These are phyloP conservation scores for Diospyros lotus DNA, from an alignment of 148 eudicot species.

Conservation along the genomic window DNA sequence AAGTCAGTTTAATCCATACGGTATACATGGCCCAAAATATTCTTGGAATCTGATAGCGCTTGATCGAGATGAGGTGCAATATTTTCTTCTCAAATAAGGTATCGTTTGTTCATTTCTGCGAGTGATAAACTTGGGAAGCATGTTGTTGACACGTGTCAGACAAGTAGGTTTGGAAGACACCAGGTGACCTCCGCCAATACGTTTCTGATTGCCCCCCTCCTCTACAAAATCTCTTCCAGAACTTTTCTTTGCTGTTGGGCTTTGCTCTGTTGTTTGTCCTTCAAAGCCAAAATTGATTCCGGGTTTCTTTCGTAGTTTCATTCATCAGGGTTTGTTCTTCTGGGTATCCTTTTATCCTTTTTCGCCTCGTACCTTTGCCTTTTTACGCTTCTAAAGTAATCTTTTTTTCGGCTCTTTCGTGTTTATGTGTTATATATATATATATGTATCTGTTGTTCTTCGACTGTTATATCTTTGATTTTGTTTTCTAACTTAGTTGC, in stretches of 20 bases:
- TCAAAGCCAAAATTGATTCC: background rate
- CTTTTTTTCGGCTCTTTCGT: too few species aligned
- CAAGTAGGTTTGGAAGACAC: slow-evolving; percentile 4
- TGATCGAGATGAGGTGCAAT: too few species aligned
- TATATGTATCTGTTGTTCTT: background rate
- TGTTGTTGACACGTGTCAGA: slow-evolving; percentile 15
- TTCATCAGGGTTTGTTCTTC: background rate
- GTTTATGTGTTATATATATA: too few species aligned
- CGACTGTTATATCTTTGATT: background rate
- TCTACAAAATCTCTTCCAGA: slow-evolving; percentile 3
- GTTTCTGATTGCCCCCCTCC: slow-evolving; percentile 20
- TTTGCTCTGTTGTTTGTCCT: background rate
- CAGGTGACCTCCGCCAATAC: slow-evolving; percentile 19
- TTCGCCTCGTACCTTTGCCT: background rate
- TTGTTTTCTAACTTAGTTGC: background rate
- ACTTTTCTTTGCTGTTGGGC: background rate
- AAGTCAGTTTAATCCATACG: too few species aligned
- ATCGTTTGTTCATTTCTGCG: too few species aligned
- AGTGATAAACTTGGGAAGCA: too few species aligned
- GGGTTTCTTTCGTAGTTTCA: background rate
- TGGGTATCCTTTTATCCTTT: background rate
- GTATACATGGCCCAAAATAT: too few species aligned
- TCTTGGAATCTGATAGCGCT: too few species aligned
- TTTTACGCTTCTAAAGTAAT: too few species aligned
- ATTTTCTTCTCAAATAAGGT: too few species aligned